Evolutionary conservation across 768 basidiomycete species (phyloP), one percentile per base, ranked within the genome.

Genomic region (Piloderma croceum): DNA sequence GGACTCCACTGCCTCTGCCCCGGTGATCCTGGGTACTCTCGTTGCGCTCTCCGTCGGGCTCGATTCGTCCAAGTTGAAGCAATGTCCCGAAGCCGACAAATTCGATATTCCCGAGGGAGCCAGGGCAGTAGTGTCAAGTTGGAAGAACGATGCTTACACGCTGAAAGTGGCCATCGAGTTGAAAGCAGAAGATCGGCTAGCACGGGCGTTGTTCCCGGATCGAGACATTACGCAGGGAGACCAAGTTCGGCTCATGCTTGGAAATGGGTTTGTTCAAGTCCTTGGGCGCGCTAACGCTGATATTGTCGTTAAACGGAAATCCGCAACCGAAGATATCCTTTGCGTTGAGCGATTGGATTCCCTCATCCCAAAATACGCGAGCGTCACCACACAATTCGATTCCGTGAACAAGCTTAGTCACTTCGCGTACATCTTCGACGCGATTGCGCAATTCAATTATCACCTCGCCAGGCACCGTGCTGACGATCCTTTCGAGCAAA

Each of bases 361-460:
- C 11, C 24, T 10, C 17, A 24, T 44, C 11, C 11, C 40, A 17
- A 39, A 25, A 6, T 45, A 48, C 23, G 25, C 9, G 4, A 10
- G 3, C 39, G 17, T 39, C 17, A 15, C 40, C 2, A n/a, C n/a
- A n/a, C n/a, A n/a, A n/a, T n/a, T n/a, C n/a, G n/a, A n/a, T n/a
- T n/a, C n/a, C n/a, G n/a, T n/a, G n/a, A n/a, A n/a, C n/a, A n/a
- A n/a, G n/a, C 6, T 32, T 11, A 5, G 9, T 7, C 27, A 31
- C 6, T 34, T 48, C 31, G 43, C 43, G 1, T 11, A 13, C 29
- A 44, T 21, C 10, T 41, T 48, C 27, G 43, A 48, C 33, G 25
- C 39, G 15, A 33, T 48, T n/a, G 43, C 34, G 10, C 36, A 42
- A 11, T 48, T 48, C 44, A 41, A 45, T 18, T 42, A 45, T 25